Percentiles rank a stretch among this genome's conserved stretches.
Evolutionary conservation across 345 rosid genomes (phyloP).

Genomic region (Raphanus raphanistrum): DNA sequence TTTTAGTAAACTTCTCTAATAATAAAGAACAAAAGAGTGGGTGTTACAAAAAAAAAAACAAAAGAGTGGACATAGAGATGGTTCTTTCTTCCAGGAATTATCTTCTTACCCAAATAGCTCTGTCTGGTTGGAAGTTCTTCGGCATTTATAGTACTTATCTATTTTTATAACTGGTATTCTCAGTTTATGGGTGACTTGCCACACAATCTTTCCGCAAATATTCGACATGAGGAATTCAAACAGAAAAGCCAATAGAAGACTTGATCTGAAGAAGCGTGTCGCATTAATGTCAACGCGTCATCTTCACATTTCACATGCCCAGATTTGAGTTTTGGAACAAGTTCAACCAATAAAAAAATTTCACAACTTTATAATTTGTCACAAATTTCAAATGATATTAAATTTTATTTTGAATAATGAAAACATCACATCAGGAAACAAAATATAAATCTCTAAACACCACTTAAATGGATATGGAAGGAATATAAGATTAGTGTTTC

Average conservation of each 20-base stretch:
- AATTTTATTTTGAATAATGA: no score
- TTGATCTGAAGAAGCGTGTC: not conserved
- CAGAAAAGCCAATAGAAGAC: not conserved
- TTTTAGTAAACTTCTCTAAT: no score
- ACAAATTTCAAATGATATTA: no score
- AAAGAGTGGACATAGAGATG: not conserved
- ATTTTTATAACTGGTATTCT: not conserved
- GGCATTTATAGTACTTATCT: not conserved
- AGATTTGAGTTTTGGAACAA: no score
- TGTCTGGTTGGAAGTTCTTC: constrained; percentile 22
- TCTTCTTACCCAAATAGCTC: not conserved
- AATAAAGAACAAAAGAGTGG: no score
- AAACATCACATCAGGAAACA: no score
- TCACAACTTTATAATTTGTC: no score
- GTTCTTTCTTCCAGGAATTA: constrained; percentile 5
- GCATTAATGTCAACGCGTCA: not conserved
- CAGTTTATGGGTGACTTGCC: constrained; percentile 13
- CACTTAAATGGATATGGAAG: no score
- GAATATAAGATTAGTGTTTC: no score
- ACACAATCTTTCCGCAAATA: constrained; percentile 21
- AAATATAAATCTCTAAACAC: no score
- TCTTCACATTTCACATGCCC: not conserved
- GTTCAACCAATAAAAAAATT: no score
- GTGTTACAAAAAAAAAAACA: no score
- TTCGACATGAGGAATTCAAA: not conserved